These are phyloP conservation scores for Camellia oleifera DNA, from an alignment of 179 eudicot species.

Conservation along the genomic window DNA sequence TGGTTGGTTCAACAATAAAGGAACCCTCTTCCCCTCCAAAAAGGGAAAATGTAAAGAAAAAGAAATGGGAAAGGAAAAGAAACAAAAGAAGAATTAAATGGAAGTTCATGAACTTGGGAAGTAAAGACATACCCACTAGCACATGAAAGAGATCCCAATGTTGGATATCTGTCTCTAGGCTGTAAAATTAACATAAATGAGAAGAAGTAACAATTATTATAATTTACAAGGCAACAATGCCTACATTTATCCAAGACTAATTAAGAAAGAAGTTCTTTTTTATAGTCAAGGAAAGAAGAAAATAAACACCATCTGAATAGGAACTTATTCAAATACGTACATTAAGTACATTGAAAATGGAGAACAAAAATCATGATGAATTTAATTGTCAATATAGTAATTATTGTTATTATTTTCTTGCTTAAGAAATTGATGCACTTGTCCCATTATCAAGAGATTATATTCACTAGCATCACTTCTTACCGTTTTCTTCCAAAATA, in stretches of 20 bases:
- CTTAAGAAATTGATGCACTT: background rate
- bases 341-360: background rate
- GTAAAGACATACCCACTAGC: conserved; percentile 6
- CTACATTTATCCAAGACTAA: background rate
- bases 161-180: background rate
- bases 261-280: background rate
- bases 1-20: background rate
- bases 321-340: background rate
- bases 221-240: background rate
- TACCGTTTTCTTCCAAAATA: background rate
- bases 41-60: background rate
- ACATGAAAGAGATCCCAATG: conserved; percentile 1
- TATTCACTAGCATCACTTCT: background rate
- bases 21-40: background rate
- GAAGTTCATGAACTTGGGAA: background rate
- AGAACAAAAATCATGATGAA: background rate
- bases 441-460: background rate
- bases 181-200: conserved; percentile 8
- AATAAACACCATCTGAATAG: background rate
- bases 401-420: background rate
- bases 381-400: too few relatives aligned
- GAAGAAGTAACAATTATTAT: background rate
- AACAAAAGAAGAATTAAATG: background rate
- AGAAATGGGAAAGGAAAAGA: background rate
- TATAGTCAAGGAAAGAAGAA: background rate